Evolutionary conservation across 345 rosid species (phyloP).

Genomic region (Heritiera fomes): DNA sequence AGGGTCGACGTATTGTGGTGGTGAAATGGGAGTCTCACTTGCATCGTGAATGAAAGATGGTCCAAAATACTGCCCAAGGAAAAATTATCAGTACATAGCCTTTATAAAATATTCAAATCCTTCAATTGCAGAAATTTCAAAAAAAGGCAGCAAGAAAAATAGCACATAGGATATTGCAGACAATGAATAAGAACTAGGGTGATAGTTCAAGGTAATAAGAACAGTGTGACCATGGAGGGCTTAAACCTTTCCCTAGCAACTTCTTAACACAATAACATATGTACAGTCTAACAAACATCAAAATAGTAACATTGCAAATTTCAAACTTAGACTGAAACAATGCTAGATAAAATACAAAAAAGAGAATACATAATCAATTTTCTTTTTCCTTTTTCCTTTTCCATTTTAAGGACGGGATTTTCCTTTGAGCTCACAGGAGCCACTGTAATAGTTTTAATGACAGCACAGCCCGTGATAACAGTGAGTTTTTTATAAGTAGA

Average conservation of each 20-base stretch:
- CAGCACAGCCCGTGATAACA: not conserved
- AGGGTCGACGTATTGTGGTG: conserved; percentile 67
- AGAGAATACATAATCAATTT: not conserved
- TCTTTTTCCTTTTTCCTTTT: not conserved
- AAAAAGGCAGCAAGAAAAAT: not conserved
- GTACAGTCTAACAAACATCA: not conserved
- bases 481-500: not conserved
- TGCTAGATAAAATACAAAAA: not conserved
- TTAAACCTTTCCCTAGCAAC: not conserved
- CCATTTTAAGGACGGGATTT: not conserved
- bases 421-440: not conserved
- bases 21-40: conserved; percentile 37
- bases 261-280: not conserved
- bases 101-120: not conserved
- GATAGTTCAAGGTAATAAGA: not conserved
- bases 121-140: not conserved
- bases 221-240: not conserved
- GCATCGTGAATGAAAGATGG: conserved; percentile 69
- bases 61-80: conserved; percentile 67
- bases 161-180: not conserved
- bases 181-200: not conserved
- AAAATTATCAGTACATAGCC: conserved; percentile 8
- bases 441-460: not conserved
- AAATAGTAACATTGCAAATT: not conserved
- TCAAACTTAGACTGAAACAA: not conserved